Conservation (phyloP, 225 moss, liverwort and hornwort species). For the Rhytidiadelphus loreus region DNA sequence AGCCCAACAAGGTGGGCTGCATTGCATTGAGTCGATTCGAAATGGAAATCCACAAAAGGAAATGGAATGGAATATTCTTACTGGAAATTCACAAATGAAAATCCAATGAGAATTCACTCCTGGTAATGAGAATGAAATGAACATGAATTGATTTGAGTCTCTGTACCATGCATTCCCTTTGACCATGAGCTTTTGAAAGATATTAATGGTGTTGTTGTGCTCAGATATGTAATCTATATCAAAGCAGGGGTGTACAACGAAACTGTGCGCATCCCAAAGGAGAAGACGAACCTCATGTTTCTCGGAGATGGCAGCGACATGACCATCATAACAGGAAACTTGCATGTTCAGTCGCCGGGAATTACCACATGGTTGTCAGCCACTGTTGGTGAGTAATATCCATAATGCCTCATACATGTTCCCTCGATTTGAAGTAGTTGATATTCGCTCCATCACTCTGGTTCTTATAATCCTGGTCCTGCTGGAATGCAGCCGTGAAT, state of each 20-base stretch:
- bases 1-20: not conserved
- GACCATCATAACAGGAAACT: constrained; percentile 35
- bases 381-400: constrained; percentile 54
- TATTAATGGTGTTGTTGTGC: not conserved
- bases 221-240: constrained; percentile 34
- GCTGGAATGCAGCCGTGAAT: constrained; percentile 24
- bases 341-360: constrained; percentile 17
- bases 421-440: not conserved
- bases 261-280: constrained; percentile 17
- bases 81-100: not conserved
- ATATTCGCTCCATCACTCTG: not conserved
- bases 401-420: not conserved
- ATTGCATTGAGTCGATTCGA: not conserved
- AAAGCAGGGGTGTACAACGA: constrained; percentile 30
- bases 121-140: not conserved
- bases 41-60: not conserved
- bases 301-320: constrained; percentile 29
- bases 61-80: not conserved
- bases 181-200: not conserved
- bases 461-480: not conserved
- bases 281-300: constrained; percentile 41
- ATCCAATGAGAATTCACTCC: not conserved
- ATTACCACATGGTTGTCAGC: constrained; percentile 66
- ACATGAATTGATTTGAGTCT: not conserved
- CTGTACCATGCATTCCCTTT: not conserved